phyloP scores from a whole-genome alignment of 1,139 yeast genomes.

The Sugiyamaella japonica region DNA sequence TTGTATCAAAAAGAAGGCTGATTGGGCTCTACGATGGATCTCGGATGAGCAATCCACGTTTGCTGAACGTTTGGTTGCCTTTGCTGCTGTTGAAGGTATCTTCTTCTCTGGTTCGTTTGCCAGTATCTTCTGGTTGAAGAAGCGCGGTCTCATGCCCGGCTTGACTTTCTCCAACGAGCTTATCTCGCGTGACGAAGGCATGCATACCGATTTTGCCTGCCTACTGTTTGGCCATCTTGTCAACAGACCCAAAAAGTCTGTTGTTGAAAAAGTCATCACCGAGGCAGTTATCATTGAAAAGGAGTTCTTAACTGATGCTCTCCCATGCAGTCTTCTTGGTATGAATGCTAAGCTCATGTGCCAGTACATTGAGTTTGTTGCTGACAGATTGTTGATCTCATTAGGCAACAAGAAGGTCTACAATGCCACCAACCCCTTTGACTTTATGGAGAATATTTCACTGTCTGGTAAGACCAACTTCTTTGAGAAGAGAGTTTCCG shows the following conservation, averaged over 20 bases:
- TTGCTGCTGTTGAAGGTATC: constrained; percentile 98
- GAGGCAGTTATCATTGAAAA: constrained; percentile 96
- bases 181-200: constrained; percentile 97
- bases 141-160: constrained; percentile 98
- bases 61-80: constrained; percentile 95
- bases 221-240: constrained; percentile 88
- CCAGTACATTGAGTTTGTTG: constrained; percentile 96
- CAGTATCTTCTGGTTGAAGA: constrained; percentile 95
- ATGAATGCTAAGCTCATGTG: constrained; percentile 92
- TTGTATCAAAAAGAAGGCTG: constrained; percentile 92
- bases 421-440: constrained; percentile 92
- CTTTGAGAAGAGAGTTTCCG: constrained; percentile 98
- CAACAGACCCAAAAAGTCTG: constrained; percentile 77
- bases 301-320: constrained; percentile 89
- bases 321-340: constrained; percentile 88
- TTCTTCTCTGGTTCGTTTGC: constrained; percentile 98
- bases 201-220: constrained; percentile 98
- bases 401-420: constrained; percentile 87
- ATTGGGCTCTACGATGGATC: constrained; percentile 98
- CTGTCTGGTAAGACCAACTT: constrained; percentile 98
- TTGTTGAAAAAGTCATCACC: constrained; percentile 81
- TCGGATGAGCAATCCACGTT: constrained; percentile 80
- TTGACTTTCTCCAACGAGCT: constrained; percentile 94
- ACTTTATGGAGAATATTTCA: constrained; percentile 97
- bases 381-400: constrained; percentile 88